Conservation (phyloP, 2,329 filamentous ascomycete species). For the Colletotrichum tamarilloi region DNA sequence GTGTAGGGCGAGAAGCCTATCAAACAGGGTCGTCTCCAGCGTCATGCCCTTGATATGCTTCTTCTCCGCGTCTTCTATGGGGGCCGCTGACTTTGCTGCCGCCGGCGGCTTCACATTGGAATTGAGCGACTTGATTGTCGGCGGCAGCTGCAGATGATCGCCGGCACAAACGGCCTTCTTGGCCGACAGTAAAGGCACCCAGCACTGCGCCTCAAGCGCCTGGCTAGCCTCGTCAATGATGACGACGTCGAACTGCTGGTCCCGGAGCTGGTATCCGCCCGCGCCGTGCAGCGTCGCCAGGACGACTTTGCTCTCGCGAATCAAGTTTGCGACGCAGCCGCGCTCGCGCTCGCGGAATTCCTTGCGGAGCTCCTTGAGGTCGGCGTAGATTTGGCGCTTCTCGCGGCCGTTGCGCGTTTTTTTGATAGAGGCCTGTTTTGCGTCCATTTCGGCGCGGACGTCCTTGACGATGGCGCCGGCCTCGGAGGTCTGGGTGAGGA, state of each 20-base stretch:
- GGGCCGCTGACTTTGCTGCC: neutral
- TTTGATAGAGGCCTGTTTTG: constrained; percentile 86
- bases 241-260: constrained; percentile 89
- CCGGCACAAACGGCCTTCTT: constrained; percentile 91
- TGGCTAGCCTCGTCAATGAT: constrained; percentile 97
- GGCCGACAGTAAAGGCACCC: constrained; percentile 87
- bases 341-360: constrained; percentile 90
- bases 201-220: constrained; percentile 95
- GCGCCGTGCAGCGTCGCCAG: constrained; percentile 93
- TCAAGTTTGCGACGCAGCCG: constrained; percentile 80
- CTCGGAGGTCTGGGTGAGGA: constrained; percentile 90
- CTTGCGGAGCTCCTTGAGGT: constrained; percentile 85
- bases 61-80: constrained; percentile 46
- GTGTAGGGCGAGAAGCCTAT: constrained; percentile 84
- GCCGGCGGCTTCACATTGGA: constrained; percentile 54
- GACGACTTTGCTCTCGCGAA: constrained; percentile 85
- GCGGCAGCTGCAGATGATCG: constrained; percentile 93
- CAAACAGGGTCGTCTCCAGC: constrained; percentile 92
- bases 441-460: constrained; percentile 91
- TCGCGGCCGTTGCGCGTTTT: constrained; percentile 88
- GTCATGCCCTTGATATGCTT: constrained; percentile 64
- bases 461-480: constrained; percentile 91
- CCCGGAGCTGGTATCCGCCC: constrained; percentile 83
- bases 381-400: constrained; percentile 82
- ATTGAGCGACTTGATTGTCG: constrained; percentile 88